These are phyloP conservation scores for Xerocomellus amylosporus DNA, from an alignment of 768 basidiomycete species.

Conservation along the genomic window DNA sequence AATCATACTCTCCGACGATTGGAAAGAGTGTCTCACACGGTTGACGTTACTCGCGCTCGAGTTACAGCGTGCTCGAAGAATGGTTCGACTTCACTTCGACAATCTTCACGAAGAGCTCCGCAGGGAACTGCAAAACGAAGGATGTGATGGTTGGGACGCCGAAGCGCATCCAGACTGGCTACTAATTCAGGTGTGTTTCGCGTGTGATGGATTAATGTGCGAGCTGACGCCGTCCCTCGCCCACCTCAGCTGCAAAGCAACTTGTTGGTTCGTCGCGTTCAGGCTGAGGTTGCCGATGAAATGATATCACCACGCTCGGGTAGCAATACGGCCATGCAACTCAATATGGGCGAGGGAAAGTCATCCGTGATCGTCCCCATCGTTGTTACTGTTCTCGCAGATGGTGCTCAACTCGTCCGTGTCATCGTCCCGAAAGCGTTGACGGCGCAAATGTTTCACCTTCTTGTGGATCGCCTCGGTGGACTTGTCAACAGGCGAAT, in stretches of 20 bases:
- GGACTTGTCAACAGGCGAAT: conserved; percentile 47
- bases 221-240: too few relatives aligned
- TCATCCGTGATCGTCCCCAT: conserved; percentile 49
- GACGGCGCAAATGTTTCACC: conserved; percentile 45
- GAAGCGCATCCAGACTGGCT: conserved; percentile 38
- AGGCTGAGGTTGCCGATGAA: conserved; percentile 35
- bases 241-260: conserved; percentile 42
- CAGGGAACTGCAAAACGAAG: conserved; percentile 23
- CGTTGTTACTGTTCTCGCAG: conserved; percentile 37
- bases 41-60: conserved; percentile 31
- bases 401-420: conserved; percentile 36
- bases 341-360: conserved; percentile 63
- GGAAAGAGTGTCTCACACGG: conserved; percentile 31
- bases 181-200: conserved; percentile 38
- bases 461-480: conserved; percentile 43
- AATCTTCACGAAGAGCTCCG: conserved; percentile 31
- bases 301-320: conserved; percentile 41
- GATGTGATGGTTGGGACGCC: too few relatives aligned
- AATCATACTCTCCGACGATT: conserved; percentile 18
- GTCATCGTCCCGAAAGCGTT: conserved; percentile 39
- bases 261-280: conserved; percentile 43
- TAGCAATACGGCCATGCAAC: conserved; percentile 42
- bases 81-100: conserved; percentile 26
- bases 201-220: neutral
- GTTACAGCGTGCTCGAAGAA: conserved; percentile 38